These are phyloP conservation scores for Aspergillus incahuasiensis DNA, from an alignment of 495 filamentous ascomycete species.

Conservation along the genomic window DNA sequence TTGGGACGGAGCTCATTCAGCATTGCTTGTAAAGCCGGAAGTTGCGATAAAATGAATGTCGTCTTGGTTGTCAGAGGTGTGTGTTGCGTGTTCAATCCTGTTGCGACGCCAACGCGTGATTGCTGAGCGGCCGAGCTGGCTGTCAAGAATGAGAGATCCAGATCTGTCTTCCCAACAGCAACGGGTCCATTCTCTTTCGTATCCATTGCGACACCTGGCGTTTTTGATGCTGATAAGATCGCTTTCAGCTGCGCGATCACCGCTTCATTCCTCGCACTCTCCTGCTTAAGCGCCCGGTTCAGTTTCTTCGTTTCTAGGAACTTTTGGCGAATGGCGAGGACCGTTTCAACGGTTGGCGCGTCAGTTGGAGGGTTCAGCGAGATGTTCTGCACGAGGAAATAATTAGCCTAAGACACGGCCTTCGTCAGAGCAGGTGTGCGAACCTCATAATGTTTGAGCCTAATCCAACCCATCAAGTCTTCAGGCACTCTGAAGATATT, in stretches of 20 bases:
- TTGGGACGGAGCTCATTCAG: slow-evolving; percentile 59
- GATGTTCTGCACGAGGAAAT: slow-evolving; percentile 27
- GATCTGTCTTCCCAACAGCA: slow-evolving; percentile 14
- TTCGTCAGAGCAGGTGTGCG: slow-evolving; percentile 10
- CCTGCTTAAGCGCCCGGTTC: slow-evolving; percentile 66
- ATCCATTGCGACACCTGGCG: slow-evolving; percentile 24
- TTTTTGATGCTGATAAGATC: slow-evolving; percentile 41
- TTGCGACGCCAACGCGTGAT: slow-evolving; percentile 41
- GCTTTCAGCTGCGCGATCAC: slow-evolving; percentile 61
- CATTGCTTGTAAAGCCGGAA: slow-evolving; percentile 68
- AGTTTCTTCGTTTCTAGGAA: slow-evolving; percentile 78
- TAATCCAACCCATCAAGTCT: slow-evolving; percentile 70
- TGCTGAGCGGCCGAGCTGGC: slow-evolving; percentile 39
- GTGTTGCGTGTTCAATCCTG: slow-evolving; percentile 33
- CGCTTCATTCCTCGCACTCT: slow-evolving; percentile 69
- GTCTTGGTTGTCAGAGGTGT: slow-evolving; percentile 66
- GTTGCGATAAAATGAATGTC: slow-evolving; percentile 73
- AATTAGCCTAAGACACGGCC: not conserved
- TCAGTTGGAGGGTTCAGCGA: slow-evolving; percentile 30
- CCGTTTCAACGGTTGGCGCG: slow-evolving; percentile 56
- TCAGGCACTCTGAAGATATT: slow-evolving; percentile 79
- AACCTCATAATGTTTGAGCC: slow-evolving; percentile 81
- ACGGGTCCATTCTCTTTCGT: slow-evolving; percentile 20
- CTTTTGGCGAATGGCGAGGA: slow-evolving; percentile 67
- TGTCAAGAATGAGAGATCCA: slow-evolving; percentile 52